phyloP scores from a whole-genome alignment of 2,329 filamentous ascomycete species.

The Boeremia exigua region DNA sequence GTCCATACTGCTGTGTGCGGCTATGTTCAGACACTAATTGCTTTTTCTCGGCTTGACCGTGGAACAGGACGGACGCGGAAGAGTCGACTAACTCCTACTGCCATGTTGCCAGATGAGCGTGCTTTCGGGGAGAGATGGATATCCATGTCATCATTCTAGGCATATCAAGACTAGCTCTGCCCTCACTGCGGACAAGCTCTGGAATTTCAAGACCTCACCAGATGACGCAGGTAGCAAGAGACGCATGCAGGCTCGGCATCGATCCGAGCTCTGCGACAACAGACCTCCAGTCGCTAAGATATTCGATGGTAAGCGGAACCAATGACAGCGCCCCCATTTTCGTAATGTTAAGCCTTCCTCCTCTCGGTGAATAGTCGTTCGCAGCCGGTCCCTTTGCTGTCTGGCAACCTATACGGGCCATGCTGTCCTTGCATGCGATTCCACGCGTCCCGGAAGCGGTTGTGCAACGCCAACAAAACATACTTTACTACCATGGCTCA shows the following conservation, averaged over 20 bases:
- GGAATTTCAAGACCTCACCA: slow-evolving; percentile 12
- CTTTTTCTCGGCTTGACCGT: slow-evolving; percentile 14
- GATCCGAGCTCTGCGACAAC: slow-evolving; percentile 13
- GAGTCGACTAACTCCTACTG: slow-evolving; percentile 2
- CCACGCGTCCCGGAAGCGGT: slow-evolving; percentile 22
- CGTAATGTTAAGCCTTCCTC: neutral
- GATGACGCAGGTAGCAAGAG: slow-evolving; percentile 13
- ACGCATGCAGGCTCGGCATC: slow-evolving; percentile 10
- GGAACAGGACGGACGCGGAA: slow-evolving; percentile 4
- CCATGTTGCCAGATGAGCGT: slow-evolving; percentile 8
- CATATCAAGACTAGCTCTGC: slow-evolving; percentile 18
- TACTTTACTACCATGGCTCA: slow-evolving; percentile 11
- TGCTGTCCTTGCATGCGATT: slow-evolving; percentile 20
- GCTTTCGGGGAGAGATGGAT: slow-evolving; percentile 4
- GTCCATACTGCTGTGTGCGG: slow-evolving; percentile 16
- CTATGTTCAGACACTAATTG: slow-evolving; percentile 6
- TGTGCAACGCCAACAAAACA: slow-evolving; percentile 28
- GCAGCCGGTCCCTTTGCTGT: slow-evolving; percentile 1
- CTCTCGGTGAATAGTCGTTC: slow-evolving; percentile 8
- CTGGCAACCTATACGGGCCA: slow-evolving; percentile 2
- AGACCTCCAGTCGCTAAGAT: slow-evolving; percentile 2
- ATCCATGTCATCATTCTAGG: slow-evolving; percentile 12
- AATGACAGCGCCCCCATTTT: slow-evolving; percentile 1
- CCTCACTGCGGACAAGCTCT: slow-evolving; percentile 9
- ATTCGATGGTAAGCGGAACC: neutral